Conservation (phyloP, 2,329 filamentous ascomycete genomes). For the Cladosporium austrohemisphaericum region DNA sequence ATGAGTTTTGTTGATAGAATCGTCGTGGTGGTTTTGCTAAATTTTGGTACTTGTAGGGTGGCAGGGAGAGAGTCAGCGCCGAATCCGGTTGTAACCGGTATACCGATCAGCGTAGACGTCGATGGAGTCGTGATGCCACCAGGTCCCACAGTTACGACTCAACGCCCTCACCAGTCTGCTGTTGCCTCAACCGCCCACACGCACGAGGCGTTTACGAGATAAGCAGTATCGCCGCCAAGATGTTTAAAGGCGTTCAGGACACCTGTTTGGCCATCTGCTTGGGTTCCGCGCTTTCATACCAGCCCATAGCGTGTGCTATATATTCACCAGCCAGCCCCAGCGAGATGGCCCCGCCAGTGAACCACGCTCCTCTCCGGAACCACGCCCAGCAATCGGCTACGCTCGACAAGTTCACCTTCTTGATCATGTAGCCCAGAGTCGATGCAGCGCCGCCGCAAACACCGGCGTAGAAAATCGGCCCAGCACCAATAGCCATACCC, state of each 20-base stretch:
- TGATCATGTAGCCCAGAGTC: constrained; percentile 57
- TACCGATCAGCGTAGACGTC: background rate
- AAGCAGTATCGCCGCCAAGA: constrained; percentile 1
- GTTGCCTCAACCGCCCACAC: background rate
- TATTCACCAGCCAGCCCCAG: constrained; percentile 56
- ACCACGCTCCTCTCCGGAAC: constrained; percentile 60
- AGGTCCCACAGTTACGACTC: constrained; percentile 3
- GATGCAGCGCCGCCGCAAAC: constrained; percentile 55
- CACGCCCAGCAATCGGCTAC: constrained; percentile 61
- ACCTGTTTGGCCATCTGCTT: background rate
- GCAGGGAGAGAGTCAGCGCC: background rate
- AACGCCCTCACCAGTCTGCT: background rate
- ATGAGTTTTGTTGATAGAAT: background rate
- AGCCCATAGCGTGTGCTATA: constrained; percentile 21
- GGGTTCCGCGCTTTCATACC: constrained; percentile 12
- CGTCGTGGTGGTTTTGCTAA: background rate
- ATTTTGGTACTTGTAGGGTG: background rate
- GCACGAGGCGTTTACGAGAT: background rate
- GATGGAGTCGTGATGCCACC: constrained; percentile 2
- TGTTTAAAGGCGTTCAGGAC: background rate
- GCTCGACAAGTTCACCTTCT: constrained; percentile 54
- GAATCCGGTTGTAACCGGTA: background rate
- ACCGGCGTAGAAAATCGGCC: constrained; percentile 56
- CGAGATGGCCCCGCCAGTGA: constrained; percentile 58
- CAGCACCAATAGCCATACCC: constrained; percentile 59